Evolutionary conservation across 177 flowering plant species (phyloP), one percentile per base, ranked within the genome.

Genomic region (Vitis hybrid): DNA sequence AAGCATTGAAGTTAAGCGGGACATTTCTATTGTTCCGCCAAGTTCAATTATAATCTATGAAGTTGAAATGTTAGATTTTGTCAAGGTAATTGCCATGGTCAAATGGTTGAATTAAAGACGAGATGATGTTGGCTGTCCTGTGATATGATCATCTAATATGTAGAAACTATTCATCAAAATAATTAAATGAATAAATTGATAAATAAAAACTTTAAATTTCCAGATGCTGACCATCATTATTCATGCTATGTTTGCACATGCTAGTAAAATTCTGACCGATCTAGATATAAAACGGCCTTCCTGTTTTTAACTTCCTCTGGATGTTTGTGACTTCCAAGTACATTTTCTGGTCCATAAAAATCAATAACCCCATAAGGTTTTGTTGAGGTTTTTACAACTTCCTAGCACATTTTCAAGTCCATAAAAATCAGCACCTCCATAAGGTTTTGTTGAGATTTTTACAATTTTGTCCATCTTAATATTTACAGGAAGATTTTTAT

Each of bases 1-100:
- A 62, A 75, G 64, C 34, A 32, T 57, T 54, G 92, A 86, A 79
- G 86, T 75, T 13, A 68, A 78, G 71, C 62, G 74, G 57, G 91
- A 82, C 70, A 84, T 81, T 73, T 85, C 90, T 13, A 21, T 58
- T 3, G 80, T 88, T 69, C 90, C 90, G 23, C 81, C 89, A 51
- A 70, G 34, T 76, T 86, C 94, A 60, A 80, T 79, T 49, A 0
- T 90, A 26, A 56, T 80, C 23, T 88, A 81, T 79, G 89, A 86
- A 76, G 84, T 88, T 65, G 91, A 90, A 70, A 83, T 88, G 92
- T 58, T 88, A 45, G 81, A 84, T 39, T 85, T 88, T 74, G 75
- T 79, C 9, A 87, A 81, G 91, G 94, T 89, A 84, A 69, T n/a
- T 19, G 54, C 19, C 17, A 17, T 1, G 6, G 21, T 67, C n/a